phyloP scores from a whole-genome alignment of 148 eudicot genomes.

The Selenicereus undatus region DNA sequence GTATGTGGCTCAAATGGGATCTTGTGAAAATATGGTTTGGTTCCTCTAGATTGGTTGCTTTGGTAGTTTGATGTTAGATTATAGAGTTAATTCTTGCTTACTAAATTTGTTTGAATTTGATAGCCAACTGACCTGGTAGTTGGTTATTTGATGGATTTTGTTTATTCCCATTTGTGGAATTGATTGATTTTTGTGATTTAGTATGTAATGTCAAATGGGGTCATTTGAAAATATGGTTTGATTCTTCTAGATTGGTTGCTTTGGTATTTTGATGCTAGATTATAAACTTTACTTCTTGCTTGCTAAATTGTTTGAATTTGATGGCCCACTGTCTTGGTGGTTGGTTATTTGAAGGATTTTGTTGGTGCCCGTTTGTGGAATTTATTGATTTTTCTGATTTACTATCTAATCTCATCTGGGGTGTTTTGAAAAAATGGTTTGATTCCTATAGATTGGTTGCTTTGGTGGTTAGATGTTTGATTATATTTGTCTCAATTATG shows the following conservation, averaged over 20 bases:
- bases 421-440: background rate
- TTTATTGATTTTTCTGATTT: background rate
- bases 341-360: background rate
- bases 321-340: background rate
- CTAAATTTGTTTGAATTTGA: too few relatives aligned
- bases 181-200: too few relatives aligned
- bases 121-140: too few relatives aligned
- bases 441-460: too few relatives aligned
- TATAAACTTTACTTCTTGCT: background rate
- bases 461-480: background rate
- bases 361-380: background rate
- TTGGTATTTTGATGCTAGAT: background rate
- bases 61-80: too few relatives aligned
- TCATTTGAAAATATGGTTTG: too few relatives aligned
- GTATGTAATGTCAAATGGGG: too few relatives aligned
- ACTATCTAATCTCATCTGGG: background rate
- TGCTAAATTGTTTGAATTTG: background rate
- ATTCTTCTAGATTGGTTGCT: background rate
- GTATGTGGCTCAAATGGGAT: background rate
- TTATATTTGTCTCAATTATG: background rate
- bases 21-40: background rate
- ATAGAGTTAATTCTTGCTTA: too few relatives aligned
- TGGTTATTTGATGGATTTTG: too few relatives aligned
- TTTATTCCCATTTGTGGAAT: too few relatives aligned
- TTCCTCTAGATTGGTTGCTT: too few relatives aligned